Conservation (phyloP, 163 green algal species). For the Scenedesmus sp. region DNA sequence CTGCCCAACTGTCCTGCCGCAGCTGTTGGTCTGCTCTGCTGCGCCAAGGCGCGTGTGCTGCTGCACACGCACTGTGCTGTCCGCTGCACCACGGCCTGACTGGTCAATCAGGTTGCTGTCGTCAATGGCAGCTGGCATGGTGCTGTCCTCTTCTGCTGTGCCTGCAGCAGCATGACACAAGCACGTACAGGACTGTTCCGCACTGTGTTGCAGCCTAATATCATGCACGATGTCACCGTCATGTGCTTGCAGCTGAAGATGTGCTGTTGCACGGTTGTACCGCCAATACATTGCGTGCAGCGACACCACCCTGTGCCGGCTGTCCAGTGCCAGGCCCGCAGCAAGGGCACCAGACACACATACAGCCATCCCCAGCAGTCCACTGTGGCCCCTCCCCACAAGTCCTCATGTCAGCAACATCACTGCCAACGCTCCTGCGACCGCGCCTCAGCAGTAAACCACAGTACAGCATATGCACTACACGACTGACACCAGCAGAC, state of each 20-base stretch:
- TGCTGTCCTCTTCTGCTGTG: slow-evolving; percentile 1
- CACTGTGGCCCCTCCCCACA: too few species aligned
- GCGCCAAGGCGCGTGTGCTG: background rate
- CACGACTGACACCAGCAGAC: too few species aligned
- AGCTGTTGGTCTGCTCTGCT: slow-evolving; percentile 4
- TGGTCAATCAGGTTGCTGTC: slow-evolving; percentile 57
- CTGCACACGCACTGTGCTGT: slow-evolving; percentile 23
- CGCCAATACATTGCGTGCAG: too few species aligned
- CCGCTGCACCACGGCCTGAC: slow-evolving; percentile 32
- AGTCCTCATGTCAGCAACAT: background rate
- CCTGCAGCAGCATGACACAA: background rate
- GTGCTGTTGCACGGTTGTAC: too few species aligned
- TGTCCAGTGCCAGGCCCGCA: too few species aligned
- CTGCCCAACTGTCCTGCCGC: slow-evolving; percentile 17
- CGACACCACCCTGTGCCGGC: too few species aligned
- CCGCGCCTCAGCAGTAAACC: background rate
- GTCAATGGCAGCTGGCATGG: slow-evolving; percentile 39
- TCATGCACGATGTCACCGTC: too few species aligned
- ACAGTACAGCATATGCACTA: too few species aligned
- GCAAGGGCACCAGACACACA: background rate
- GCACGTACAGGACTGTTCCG: background rate
- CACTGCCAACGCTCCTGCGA: background rate
- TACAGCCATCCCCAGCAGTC: background rate
- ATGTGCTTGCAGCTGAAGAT: too few species aligned
- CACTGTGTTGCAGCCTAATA: background rate